These are phyloP conservation scores for Picea abies DNA, from an alignment of 83 land plant genomes.

Conservation along the genomic window DNA sequence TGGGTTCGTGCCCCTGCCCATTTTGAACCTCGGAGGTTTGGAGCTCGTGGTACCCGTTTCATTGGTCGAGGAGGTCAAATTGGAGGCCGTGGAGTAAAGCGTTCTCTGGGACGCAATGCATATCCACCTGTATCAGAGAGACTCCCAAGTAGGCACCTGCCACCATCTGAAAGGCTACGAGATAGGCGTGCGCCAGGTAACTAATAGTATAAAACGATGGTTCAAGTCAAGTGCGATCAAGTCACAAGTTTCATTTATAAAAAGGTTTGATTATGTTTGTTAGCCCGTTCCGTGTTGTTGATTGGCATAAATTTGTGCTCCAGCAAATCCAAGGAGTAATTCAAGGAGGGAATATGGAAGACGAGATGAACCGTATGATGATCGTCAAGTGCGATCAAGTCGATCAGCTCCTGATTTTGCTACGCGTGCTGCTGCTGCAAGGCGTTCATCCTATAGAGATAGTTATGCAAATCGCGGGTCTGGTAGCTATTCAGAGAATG, in stretches of 20 bases:
- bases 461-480: conserved; percentile 59
- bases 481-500: conserved; percentile 24
- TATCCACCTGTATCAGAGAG: conserved; percentile 33
- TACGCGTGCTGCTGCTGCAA: no score
- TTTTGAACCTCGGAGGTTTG: conserved; percentile 34
- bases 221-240: no score
- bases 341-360: conserved; percentile 52
- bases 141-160: conserved; percentile 29
- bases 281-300: neutral
- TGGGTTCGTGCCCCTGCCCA: conserved; percentile 24
- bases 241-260: no score
- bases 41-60: conserved; percentile 26
- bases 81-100: conserved; percentile 32
- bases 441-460: conserved; percentile 40
- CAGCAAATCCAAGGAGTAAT: conserved; percentile 49
- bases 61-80: conserved; percentile 26
- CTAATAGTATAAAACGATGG: neutral
- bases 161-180: conserved; percentile 52
- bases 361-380: conserved; percentile 18
- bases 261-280: neutral
- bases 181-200: conserved; percentile 41
- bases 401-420: no score
- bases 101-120: conserved; percentile 31
- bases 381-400: no score
- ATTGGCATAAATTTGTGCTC: conserved; percentile 1